Conservation (phyloP, 305 asterid species). For the Fraxinus ornus region DNA sequence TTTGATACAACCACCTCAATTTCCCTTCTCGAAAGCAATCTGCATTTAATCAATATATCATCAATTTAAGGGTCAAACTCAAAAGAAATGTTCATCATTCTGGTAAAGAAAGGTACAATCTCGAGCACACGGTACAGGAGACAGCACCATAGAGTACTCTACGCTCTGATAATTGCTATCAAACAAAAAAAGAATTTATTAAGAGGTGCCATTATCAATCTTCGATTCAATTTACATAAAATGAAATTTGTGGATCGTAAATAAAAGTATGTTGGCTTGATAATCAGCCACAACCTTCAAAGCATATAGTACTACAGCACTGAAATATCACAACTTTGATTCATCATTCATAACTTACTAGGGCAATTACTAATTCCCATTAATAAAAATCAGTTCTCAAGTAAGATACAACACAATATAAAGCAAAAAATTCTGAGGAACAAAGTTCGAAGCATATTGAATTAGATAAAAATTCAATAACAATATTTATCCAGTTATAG, state of each 20-base stretch:
- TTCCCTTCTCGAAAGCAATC: slow-evolving; percentile 72
- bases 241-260: not conserved
- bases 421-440: not conserved
- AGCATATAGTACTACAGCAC: not conserved
- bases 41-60: slow-evolving; percentile 25
- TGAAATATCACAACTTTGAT: not conserved
- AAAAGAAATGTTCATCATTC: not conserved
- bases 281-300: not conserved
- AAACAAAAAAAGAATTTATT: too few species aligned
- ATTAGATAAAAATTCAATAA: not conserved
- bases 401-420: not conserved
- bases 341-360: too few species aligned
- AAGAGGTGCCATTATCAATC: not conserved
- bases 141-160: not conserved
- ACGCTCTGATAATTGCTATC: not conserved
- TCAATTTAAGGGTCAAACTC: not conserved
- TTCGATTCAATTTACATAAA: not conserved
- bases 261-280: not conserved
- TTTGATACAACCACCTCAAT: slow-evolving; percentile 68
- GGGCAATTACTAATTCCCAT: not conserved
- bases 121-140: not conserved
- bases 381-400: not conserved
- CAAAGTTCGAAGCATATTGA: not conserved
- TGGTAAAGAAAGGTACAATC: not conserved
- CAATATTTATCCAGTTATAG: not conserved